These are phyloP conservation scores for Ustilago loliicola DNA, from an alignment of 1,284 basidiomycete species.

Conservation along the genomic window DNA sequence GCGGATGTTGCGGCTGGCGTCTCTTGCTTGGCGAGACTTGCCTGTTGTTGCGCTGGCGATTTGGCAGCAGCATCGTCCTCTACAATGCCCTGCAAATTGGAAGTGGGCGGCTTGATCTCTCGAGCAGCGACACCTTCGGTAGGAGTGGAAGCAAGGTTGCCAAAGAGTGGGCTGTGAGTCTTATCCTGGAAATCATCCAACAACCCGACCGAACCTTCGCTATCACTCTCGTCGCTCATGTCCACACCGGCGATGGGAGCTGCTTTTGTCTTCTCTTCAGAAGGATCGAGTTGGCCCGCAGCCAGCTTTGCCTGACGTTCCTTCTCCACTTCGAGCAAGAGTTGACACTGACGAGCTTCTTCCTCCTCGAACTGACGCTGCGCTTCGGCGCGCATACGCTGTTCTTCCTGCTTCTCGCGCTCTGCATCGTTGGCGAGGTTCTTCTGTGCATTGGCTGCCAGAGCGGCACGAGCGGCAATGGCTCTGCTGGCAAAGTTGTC, in stretches of 20 bases:
- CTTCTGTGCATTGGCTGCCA: slow-evolving; percentile 66
- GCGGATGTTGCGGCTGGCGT: slow-evolving; percentile 19
- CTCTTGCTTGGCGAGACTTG: neutral
- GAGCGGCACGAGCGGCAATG: slow-evolving; percentile 63
- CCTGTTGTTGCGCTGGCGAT: neutral
- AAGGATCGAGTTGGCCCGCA: slow-evolving; percentile 43
- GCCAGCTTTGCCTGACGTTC: slow-evolving; percentile 55
- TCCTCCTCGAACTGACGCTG: slow-evolving; percentile 63
- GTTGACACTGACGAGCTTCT: slow-evolving; percentile 57
- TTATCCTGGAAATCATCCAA: slow-evolving; percentile 51
- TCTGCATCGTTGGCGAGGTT: slow-evolving; percentile 55
- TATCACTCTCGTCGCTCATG: slow-evolving; percentile 68
- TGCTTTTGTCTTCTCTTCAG: slow-evolving; percentile 46
- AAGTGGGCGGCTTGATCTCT: slow-evolving; percentile 39
- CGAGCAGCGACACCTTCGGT: slow-evolving; percentile 30
- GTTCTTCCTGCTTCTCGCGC: slow-evolving; percentile 54
- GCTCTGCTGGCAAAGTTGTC: slow-evolving; percentile 53
- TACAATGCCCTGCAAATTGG: slow-evolving; percentile 34
- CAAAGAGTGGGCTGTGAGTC: slow-evolving; percentile 65
- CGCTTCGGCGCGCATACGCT: slow-evolving; percentile 53
- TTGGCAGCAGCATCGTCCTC: slow-evolving; percentile 24
- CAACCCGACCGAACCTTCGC: slow-evolving; percentile 53
- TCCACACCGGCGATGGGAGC: slow-evolving; percentile 66
- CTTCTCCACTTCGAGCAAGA: slow-evolving; percentile 56
- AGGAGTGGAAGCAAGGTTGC: slow-evolving; percentile 42